These are phyloP conservation scores for Dillenia turbinata DNA, from an alignment of 164 flowering plant species.

Conservation along the genomic window DNA sequence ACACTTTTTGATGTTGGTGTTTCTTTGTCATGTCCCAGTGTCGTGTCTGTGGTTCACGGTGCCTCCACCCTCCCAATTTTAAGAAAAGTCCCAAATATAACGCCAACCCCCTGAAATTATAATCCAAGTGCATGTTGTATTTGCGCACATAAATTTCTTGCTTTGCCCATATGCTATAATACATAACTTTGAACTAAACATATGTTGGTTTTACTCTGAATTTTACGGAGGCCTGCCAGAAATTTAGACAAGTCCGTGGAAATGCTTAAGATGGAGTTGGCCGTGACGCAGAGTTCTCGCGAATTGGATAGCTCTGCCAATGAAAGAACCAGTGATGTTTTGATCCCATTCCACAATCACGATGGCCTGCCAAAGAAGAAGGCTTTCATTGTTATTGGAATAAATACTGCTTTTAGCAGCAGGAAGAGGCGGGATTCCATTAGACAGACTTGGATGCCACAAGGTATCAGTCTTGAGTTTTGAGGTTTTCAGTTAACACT, in stretches of 20 bases:
- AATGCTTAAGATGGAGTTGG: constrained; percentile 76
- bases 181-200: neutral
- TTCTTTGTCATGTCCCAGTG: too few relatives aligned
- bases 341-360: constrained; percentile 20
- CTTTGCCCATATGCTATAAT: neutral
- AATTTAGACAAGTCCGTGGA: constrained; percentile 74
- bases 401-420: constrained; percentile 92
- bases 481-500: too few relatives aligned
- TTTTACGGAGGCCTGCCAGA: constrained; percentile 29
- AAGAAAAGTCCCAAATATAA: too few relatives aligned
- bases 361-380: constrained; percentile 43
- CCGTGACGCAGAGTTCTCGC: constrained; percentile 52
- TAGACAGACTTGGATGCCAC: constrained; percentile 66
- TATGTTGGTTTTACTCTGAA: neutral
- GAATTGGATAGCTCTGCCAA: constrained; percentile 22
- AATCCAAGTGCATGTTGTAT: too few relatives aligned
- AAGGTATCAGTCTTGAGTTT: constrained; percentile 30
- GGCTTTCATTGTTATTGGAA: constrained; percentile 87
- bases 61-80: neutral
- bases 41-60: too few relatives aligned
- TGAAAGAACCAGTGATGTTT: constrained; percentile 15
- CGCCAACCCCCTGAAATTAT: too few relatives aligned
- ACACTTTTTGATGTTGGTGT: too few relatives aligned
- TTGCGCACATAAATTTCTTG: too few relatives aligned
- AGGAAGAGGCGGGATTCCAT: constrained; percentile 62